Evolutionary conservation across 2,329 filamentous ascomycete species (phyloP), one percentile per base, ranked within the genome.

Genomic region (Septoria linicola): DNA sequence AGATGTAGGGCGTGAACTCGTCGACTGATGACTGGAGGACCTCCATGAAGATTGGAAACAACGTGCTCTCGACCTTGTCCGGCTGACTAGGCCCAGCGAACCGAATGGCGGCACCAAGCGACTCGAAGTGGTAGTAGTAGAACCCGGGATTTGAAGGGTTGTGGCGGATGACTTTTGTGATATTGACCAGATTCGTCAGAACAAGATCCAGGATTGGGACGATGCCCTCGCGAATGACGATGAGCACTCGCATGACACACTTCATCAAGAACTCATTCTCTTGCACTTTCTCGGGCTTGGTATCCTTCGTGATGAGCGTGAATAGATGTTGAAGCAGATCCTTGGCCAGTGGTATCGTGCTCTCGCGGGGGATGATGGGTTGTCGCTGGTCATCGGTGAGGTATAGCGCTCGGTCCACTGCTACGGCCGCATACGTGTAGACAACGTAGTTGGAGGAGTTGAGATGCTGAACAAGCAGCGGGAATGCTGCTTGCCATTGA

Each of bases 181-280:
- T 96, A 55, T 81, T 85, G 65, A 95, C 83, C 53, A 99, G 80
- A 68, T 95, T 90, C 45, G 82, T 80, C 46, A 97, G 75, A n/a
- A 95, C 82, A 59, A 80, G 81, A 61, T 96, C 89, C 4, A 86
- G 78, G 41, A 93, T 83, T 1, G 84, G 79, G 2, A 84, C 72
- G 11, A 92, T 82, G 21, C 84, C 87, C 41, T 96, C 91, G 67
- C 87, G 88, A 70, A 97, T 87, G 58, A 97, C 91, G 59, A 99
- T 90, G 54, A 99, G 77, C 10, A 99, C 92, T 63, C 93, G 83
- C 93, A 99, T 99, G 50, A 96, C 89, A 65, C 93, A 99, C 63
- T 90, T 88, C 91, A 99, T 97, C 66, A 99, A 71, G 70, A 97
- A 99, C 68, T 99, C 93, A 67, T 99, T 99, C 72, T 99, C 93